These are phyloP conservation scores for Candida takata DNA, from an alignment of 805 yeast genomes.

Conservation along the genomic window DNA sequence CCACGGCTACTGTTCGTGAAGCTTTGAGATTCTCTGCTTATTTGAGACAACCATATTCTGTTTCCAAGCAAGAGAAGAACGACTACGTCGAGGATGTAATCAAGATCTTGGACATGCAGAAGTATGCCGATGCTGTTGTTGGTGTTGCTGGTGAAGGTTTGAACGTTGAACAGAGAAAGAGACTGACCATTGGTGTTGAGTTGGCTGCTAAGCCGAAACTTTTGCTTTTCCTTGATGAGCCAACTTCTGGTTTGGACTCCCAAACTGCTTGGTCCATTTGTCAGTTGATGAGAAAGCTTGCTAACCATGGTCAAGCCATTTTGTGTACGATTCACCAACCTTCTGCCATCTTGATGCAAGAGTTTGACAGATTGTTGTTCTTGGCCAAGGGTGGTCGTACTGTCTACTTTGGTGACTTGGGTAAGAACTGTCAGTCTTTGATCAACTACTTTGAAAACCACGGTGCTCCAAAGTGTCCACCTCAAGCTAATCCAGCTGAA, in stretches of 20 bases:
- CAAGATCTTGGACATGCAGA: constrained; percentile 53
- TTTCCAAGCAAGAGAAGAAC: constrained; percentile 48
- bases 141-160: constrained; percentile 70
- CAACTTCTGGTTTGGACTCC: constrained; percentile 63
- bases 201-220: constrained; percentile 58
- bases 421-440: constrained; percentile 49
- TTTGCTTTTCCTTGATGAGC: constrained; percentile 57
- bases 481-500: constrained; percentile 74
- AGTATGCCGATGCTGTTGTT: constrained; percentile 64
- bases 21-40: constrained; percentile 61
- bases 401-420: constrained; percentile 70
- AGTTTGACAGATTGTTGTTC: constrained; percentile 69
- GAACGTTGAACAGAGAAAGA: constrained; percentile 59
- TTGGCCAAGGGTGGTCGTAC: constrained; percentile 67
- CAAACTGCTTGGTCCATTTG: constrained; percentile 65
- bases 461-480: constrained; percentile 64
- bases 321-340: constrained; percentile 82
- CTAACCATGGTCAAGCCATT: constrained; percentile 56
- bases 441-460: constrained; percentile 58
- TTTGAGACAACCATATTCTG: constrained; percentile 53
- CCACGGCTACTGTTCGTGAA: constrained; percentile 64
- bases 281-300: constrained; percentile 51
- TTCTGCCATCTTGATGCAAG: constrained; percentile 69
- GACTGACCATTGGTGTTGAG: constrained; percentile 61
- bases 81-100: constrained; percentile 62